Conservation (phyloP, 1,284 basidiomycete genomes). For the Cronartium quercuum region DNA sequence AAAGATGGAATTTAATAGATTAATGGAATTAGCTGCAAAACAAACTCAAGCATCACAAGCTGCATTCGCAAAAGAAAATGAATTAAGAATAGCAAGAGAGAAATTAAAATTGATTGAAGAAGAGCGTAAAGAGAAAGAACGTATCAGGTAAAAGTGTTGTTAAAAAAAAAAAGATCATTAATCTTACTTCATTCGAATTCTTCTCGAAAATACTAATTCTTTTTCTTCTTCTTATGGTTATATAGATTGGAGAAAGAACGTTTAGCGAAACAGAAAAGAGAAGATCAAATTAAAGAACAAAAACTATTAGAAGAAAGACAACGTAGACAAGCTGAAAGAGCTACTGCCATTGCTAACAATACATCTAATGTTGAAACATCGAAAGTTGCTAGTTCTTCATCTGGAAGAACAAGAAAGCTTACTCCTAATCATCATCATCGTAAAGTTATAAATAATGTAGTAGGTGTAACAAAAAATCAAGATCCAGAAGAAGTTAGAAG, state of each 20-base stretch:
- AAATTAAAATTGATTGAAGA: constrained; percentile 25
- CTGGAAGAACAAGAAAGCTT: neutral
- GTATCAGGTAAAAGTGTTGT: constrained; percentile 8
- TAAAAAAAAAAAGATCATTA: too few relatives aligned
- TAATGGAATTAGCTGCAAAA: constrained; percentile 30
- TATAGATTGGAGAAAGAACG: constrained; percentile 28
- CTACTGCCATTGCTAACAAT: neutral
- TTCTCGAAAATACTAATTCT: neutral
- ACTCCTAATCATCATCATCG: neutral
- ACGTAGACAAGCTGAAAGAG: constrained; percentile 17
- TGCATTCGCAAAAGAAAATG: constrained; percentile 26
- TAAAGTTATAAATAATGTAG: neutral
- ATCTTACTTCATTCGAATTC: neutral
- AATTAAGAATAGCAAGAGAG: constrained; percentile 24
- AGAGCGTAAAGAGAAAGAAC: constrained; percentile 33
- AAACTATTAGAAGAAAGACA: constrained; percentile 13
- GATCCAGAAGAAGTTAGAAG: constrained; percentile 33
- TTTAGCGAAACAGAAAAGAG: constrained; percentile 11
- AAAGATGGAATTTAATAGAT: constrained; percentile 9
- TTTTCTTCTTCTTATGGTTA: neutral
- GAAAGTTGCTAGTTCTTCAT: too few relatives aligned
- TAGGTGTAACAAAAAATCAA: neutral
- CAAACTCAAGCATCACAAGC: constrained; percentile 31
- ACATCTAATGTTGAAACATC: neutral
- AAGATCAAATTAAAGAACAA: constrained; percentile 24